Conservation (phyloP, 768 basidiomycete species). For the Leccinum variicolor region DNA sequence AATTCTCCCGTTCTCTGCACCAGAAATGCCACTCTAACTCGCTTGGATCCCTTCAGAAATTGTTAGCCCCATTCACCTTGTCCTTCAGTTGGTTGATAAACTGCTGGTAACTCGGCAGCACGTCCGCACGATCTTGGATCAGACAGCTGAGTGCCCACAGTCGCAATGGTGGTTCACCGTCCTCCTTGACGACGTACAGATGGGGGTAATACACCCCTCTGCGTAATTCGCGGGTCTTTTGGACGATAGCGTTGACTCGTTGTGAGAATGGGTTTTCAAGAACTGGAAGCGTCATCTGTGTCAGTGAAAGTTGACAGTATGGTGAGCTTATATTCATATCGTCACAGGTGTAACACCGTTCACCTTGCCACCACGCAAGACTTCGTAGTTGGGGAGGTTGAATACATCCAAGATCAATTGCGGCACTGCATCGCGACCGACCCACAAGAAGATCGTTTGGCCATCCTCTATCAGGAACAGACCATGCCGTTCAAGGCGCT, state of each 20-base stretch:
- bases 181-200: slow-evolving; percentile 95
- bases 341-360: neutral
- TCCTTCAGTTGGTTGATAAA: slow-evolving; percentile 89
- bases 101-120: slow-evolving; percentile 94
- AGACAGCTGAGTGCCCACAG: slow-evolving; percentile 94
- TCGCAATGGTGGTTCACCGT: slow-evolving; percentile 91
- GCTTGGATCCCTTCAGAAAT: slow-evolving; percentile 17
- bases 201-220: slow-evolving; percentile 92
- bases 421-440: slow-evolving; percentile 98
- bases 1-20: neutral
- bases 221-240: slow-evolving; percentile 93
- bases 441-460: slow-evolving; percentile 97
- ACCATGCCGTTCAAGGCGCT: slow-evolving; percentile 91
- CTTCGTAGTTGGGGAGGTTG: slow-evolving; percentile 82
- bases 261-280: slow-evolving; percentile 96
- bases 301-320: neutral
- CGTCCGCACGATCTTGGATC: slow-evolving; percentile 94
- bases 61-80: slow-evolving; percentile 49
- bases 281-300: slow-evolving; percentile 79
- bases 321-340: neutral
- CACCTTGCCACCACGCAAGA: slow-evolving; percentile 92
- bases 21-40: neutral
- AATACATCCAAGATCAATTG: slow-evolving; percentile 94
- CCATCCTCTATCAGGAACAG: slow-evolving; percentile 96
- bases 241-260: slow-evolving; percentile 88